Conservation (phyloP, 306 rosid genomes). For the apple (Malus domestica) region ASM211411v1 NC_041800.1:28147733-28148232, state of each 20-base stretch:
- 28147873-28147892: too few species aligned
- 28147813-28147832: neutral
- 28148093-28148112: too few species aligned
- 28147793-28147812: neutral
- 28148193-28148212: neutral
- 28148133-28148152: accelerated
- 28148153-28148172: neutral
- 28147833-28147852: neutral
- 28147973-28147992: too few species aligned
- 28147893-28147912: neutral
- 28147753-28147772: neutral
- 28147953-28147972: too few species aligned
- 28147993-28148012: too few species aligned
- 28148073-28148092: too few species aligned
- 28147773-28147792: neutral
- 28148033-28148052: too few species aligned
- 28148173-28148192: neutral
- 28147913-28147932: too few species aligned
- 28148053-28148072: too few species aligned
- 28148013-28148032: accelerated
- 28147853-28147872: neutral
- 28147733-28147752: neutral
- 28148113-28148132: too few species aligned
- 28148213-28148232: neutral
- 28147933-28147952: too few species aligned